phyloP scores from a whole-genome alignment of 331 rosid genomes.

The Acacia concinna region DNA sequence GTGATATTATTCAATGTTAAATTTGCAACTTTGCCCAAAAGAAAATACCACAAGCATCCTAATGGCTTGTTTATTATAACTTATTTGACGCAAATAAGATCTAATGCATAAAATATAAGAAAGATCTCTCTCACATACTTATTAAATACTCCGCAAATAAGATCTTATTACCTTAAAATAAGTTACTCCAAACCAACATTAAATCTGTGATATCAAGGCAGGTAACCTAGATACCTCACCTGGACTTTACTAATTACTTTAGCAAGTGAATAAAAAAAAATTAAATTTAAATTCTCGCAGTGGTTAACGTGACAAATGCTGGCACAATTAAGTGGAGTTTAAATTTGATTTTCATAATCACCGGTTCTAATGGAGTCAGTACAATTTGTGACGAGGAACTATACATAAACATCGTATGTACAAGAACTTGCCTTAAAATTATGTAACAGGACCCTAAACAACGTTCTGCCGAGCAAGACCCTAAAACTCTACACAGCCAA shows the following conservation, averaged over 20 bases:
- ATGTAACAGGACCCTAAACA: slow-evolving; percentile 34
- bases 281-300: slow-evolving; percentile 45
- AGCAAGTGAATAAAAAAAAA: slow-evolving; percentile 19
- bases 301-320: slow-evolving; percentile 40
- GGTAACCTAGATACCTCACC: background rate
- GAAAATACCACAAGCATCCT: background rate
- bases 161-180: too few species aligned
- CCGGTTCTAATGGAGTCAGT: slow-evolving; percentile 35
- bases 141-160: too few species aligned
- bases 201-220: background rate
- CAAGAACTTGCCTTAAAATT: slow-evolving; percentile 45
- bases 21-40: too few species aligned
- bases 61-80: too few species aligned
- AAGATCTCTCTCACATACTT: too few species aligned
- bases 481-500: slow-evolving; percentile 14
- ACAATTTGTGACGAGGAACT: slow-evolving; percentile 64
- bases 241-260: slow-evolving; percentile 9
- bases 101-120: too few species aligned
- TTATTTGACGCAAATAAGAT: too few species aligned
- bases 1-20: too few species aligned
- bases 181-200: too few species aligned
- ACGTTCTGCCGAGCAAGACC: slow-evolving; percentile 43
- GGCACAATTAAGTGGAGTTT: slow-evolving; percentile 44
- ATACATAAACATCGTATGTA: slow-evolving; percentile 55
- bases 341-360: slow-evolving; percentile 62